phyloP scores from a whole-genome alignment of 148 eudicot species.

The Spergularia marina region DNA sequence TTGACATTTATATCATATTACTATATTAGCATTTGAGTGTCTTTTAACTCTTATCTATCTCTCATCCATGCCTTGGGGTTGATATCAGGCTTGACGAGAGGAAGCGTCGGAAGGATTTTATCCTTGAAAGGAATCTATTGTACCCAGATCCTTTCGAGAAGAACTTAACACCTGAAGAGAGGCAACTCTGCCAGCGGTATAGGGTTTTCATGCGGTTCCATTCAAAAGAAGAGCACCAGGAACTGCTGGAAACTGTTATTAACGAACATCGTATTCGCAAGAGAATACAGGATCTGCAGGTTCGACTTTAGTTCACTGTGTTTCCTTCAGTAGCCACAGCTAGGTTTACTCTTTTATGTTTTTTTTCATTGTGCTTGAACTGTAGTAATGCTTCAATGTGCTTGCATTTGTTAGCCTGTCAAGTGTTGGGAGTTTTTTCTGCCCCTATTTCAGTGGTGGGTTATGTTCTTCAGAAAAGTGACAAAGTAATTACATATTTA shows the following conservation, averaged over 20 bases:
- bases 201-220: constrained; percentile 89
- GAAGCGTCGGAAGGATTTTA: constrained; percentile 83
- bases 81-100: constrained; percentile 88
- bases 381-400: background rate
- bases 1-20: background rate
- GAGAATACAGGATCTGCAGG: constrained; percentile 83
- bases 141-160: constrained; percentile 77
- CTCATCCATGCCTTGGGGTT: constrained; percentile 4
- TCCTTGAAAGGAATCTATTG: constrained; percentile 76
- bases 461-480: background rate
- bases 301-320: constrained; percentile 4
- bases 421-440: background rate
- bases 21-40: background rate
- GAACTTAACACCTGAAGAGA: constrained; percentile 72
- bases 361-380: no score
- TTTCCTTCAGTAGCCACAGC: no score
- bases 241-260: constrained; percentile 60
- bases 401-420: background rate
- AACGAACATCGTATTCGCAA: constrained; percentile 74
- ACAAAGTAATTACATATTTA: background rate
- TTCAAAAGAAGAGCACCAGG: constrained; percentile 80
- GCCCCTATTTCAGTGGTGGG: background rate
- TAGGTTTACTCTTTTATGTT: no score
- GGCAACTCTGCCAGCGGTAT: constrained; percentile 66
- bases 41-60: background rate